Evolutionary conservation across 192 early-diverging fungal genomes (phyloP), one percentile per base, ranked within the genome.

Genomic region (Lobulomyces angularis): DNA sequence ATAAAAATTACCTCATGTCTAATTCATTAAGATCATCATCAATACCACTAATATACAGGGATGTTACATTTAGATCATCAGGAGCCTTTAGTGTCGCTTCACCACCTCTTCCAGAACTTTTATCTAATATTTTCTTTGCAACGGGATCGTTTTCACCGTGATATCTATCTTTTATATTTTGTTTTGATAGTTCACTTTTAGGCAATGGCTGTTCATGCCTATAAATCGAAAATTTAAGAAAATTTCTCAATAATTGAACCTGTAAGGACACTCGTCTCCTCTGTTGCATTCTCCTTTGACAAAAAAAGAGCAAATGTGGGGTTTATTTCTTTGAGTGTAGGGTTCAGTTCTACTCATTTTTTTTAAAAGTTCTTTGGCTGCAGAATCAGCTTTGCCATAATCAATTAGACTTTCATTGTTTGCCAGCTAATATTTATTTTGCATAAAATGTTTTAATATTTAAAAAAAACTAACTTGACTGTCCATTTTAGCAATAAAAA

Each of bases 261-360:
- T 62, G 57, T 88, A 97, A 8, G 95, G 93, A 51, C 95, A 99
- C 48, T 84, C 83, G 27, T 78, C 83, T 27, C 92, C 95, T 23
- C 95, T 80, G 17, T 77, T 99, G 56, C 95, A 99, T 40, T 85
- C 75, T 4, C 61, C 95, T 39, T 86, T 86, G 31, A 87, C 83
- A 66, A 80, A 99, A 53, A 99, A 97, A 5, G 93, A 87, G 57
- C 95, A 99, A 25, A 96, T 79, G 38, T 88, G 88, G 4, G 85
- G 67, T 27, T 81, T 53, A 55, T 91, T 93, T 25, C 91, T 79
- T 58, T 88, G 81, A 46, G 90, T 89, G 51, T 90, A 90, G 3
- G 90, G 92, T 28, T 84, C 88, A 22, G 61, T 81, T 47, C 91
- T 73, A 8, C 87, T 74, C 50, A 99, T 51, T 41, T 71, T 74